phyloP scores from a whole-genome alignment of 1,284 basidiomycete species.

The Peniophora sp. region DNA sequence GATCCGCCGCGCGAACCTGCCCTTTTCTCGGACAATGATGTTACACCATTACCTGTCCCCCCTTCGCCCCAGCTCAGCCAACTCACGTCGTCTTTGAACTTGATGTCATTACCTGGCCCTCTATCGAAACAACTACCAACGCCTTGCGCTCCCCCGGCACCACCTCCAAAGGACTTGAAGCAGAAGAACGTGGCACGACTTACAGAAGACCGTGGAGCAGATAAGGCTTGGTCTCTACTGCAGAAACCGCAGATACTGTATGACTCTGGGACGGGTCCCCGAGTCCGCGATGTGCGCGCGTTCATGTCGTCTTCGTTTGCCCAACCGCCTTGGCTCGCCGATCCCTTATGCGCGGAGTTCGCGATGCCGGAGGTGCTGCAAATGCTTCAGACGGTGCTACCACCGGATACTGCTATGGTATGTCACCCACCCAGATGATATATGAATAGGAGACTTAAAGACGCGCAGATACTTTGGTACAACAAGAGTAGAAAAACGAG shows the following conservation, averaged over 20 bases:
- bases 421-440: slow-evolving; percentile 13
- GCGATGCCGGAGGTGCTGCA: slow-evolving; percentile 62
- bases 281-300: slow-evolving; percentile 49
- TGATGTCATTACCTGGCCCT: neutral
- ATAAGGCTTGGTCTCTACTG: slow-evolving; percentile 10
- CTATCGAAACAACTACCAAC: neutral
- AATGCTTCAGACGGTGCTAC: slow-evolving; percentile 60
- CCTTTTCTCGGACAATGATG: too few relatives aligned
- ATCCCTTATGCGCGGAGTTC: slow-evolving; percentile 63
- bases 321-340: slow-evolving; percentile 49
- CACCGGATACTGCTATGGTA: slow-evolving; percentile 65
- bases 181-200: neutral
- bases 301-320: slow-evolving; percentile 62
- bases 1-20: too few relatives aligned
- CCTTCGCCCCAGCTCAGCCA: neutral
- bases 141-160: neutral
- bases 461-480: slow-evolving; percentile 66
- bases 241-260: slow-evolving; percentile 49
- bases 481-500: slow-evolving; percentile 65
- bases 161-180: neutral
- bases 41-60: neutral
- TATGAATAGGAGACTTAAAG: neutral
- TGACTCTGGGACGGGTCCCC: slow-evolving; percentile 70
- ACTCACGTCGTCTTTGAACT: neutral
- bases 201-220: slow-evolving; percentile 10